Evolutionary conservation across 2,329 filamentous ascomycete genomes (phyloP).

Genomic region (Pseudogymnoascus pannorum): DNA sequence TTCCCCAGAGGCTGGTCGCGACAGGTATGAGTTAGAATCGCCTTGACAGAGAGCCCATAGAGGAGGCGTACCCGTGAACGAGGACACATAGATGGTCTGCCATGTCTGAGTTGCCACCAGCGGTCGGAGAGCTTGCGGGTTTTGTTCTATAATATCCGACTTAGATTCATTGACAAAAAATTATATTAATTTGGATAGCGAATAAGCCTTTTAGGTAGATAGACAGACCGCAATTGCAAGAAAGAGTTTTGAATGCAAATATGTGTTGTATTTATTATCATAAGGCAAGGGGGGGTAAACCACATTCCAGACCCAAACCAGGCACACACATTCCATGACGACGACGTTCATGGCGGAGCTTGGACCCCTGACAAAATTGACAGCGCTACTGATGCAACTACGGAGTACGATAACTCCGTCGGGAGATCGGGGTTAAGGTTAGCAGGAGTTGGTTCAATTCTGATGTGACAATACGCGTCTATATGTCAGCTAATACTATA

Average conservation of each 20-base stretch:
- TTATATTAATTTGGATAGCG: background rate
- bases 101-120: background rate
- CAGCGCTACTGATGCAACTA: background rate
- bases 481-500: background rate
- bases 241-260: background rate
- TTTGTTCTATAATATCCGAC: background rate
- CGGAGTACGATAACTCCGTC: background rate
- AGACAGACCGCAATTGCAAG: background rate
- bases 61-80: slow-evolving; percentile 51
- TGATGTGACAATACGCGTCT: background rate
- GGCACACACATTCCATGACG: slow-evolving; percentile 65
- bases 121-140: no score
- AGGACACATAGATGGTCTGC: slow-evolving; percentile 70
- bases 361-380: background rate
- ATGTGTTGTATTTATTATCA: background rate
- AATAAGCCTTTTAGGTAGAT: background rate
- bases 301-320: background rate
- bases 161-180: background rate
- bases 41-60: background rate
- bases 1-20: slow-evolving; percentile 62
- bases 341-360: slow-evolving; percentile 84
- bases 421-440: background rate
- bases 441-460: background rate
- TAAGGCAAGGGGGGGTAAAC: background rate
- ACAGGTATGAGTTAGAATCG: background rate